Percentiles rank a stretch among this genome's conserved stretches.
Evolutionary conservation across 176 grass and related monocot genomes (phyloP).

Genomic region (Raddia guianensis): DNA sequence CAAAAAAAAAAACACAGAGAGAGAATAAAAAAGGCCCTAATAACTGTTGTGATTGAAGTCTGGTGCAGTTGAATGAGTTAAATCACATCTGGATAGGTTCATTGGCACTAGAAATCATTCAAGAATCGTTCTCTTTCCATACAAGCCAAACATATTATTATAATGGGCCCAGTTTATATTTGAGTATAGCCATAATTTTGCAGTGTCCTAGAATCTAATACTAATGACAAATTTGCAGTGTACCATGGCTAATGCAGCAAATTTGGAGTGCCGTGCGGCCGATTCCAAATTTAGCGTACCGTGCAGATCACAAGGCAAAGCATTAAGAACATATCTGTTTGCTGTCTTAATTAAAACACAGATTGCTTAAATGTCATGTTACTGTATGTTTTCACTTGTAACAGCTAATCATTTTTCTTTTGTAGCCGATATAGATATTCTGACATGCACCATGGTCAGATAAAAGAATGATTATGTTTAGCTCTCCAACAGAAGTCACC

Average conservation of each 20-base stretch:
- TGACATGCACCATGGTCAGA: not conserved
- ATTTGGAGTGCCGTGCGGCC: not conserved
- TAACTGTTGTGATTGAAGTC: too few species aligned
- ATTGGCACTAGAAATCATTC: too few species aligned
- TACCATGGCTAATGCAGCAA: not conserved
- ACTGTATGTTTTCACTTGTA: not conserved
- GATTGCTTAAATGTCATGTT: not conserved
- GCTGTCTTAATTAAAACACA: not conserved
- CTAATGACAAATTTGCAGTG: not conserved
- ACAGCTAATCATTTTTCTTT: slow-evolving; percentile 7
- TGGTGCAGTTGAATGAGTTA: too few species aligned
- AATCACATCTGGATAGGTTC: too few species aligned
- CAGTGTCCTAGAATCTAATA: too few species aligned
- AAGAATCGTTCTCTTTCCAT: too few species aligned
- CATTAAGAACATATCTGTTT: not conserved
- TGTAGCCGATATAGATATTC: not conserved
- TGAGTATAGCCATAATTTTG: too few species aligned
- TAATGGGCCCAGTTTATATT: slow-evolving; percentile 64
- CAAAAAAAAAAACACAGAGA: too few species aligned
- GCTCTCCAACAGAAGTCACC: not conserved
- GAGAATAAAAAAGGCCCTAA: too few species aligned
- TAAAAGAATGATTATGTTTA: not conserved
- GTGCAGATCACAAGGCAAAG: not conserved
- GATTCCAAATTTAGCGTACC: not conserved
- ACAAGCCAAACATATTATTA: too few species aligned